A percentile compares a stretch with the other conserved stretches of the same genome.
phyloP scores from a whole-genome alignment of 805 yeast species.

The Metschnikowia shivogae region DNA sequence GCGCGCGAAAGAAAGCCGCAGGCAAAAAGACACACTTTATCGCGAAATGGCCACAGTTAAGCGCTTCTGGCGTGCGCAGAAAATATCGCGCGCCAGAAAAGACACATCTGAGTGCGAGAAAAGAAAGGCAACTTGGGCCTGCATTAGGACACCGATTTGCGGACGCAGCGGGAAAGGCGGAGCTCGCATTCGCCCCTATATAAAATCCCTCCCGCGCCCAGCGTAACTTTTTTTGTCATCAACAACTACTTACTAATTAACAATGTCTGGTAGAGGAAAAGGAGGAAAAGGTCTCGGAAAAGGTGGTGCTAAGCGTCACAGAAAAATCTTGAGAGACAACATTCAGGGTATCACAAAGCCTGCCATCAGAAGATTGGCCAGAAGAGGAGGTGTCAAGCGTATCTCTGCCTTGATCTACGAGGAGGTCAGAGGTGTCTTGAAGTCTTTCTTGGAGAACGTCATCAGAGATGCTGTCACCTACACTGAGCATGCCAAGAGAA shows the following conservation, averaged over 20 bases:
- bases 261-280: conserved; percentile 99
- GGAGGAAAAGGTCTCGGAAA: conserved; percentile 99
- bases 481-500: conserved; percentile 99
- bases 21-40: conserved; percentile 2
- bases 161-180: not conserved
- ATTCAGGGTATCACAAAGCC: conserved; percentile 99
- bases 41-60: conserved; percentile 14
- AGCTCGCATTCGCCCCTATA: conserved; percentile 8
- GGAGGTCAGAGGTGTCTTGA: conserved; percentile 96
- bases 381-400: conserved; percentile 99
- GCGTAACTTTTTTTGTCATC: not conserved
- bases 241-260: conserved; percentile 23
- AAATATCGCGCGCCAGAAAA: conserved; percentile 6
- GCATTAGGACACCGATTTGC: not conserved
- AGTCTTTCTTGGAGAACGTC: conserved; percentile 93
- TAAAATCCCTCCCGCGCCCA: conserved; percentile 16
- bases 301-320: conserved; percentile 99
- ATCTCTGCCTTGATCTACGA: conserved; percentile 97
- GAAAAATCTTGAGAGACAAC: conserved; percentile 99
- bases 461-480: conserved; percentile 99
- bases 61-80: conserved; percentile 12
- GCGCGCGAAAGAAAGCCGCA: conserved; percentile 5
- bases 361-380: conserved; percentile 99
- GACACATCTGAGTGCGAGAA: conserved; percentile 5
- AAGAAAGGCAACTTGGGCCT: conserved; percentile 11